A percentile compares a stretch with the other conserved stretches of the same genome.
These are phyloP conservation scores for Diplocarpon rosae DNA, from an alignment of 2,329 filamentous ascomycete genomes.

Conservation along the genomic window DNA sequence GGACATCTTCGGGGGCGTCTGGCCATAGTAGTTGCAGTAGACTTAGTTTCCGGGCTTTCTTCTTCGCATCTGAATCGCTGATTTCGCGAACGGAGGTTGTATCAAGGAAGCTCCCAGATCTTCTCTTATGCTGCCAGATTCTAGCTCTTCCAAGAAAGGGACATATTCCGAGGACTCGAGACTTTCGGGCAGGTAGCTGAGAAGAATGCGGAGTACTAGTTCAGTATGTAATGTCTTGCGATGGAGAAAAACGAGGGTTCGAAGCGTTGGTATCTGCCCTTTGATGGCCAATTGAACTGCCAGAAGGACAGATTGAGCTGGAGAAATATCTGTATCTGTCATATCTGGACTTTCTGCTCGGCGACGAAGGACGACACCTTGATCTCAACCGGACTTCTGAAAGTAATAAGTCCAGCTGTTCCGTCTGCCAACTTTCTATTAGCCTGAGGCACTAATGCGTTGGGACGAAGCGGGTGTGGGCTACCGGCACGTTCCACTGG, in stretches of 20 bases:
- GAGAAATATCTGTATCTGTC: constrained; percentile 38
- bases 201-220: constrained; percentile 58
- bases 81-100: constrained; percentile 44
- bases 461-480: constrained; percentile 1
- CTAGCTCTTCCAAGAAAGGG: constrained; percentile 46
- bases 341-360: constrained; percentile 17
- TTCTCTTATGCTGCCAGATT: constrained; percentile 15
- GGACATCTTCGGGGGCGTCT: constrained; percentile 35
- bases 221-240: constrained; percentile 48
- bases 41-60: constrained; percentile 50
- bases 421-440: background rate
- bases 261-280: constrained; percentile 52
- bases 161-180: constrained; percentile 52
- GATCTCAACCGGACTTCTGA: too few relatives aligned
- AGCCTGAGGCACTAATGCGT: constrained; percentile 13
- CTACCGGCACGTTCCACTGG: constrained; percentile 12
- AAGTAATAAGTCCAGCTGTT: background rate
- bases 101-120: constrained; percentile 39
- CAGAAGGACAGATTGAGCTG: constrained; percentile 60
- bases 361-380: too few relatives aligned
- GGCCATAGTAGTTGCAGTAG: constrained; percentile 46
- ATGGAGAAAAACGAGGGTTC: constrained; percentile 46
- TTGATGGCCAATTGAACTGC: constrained; percentile 59
- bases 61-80: constrained; percentile 52
- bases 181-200: constrained; percentile 69